Evolutionary conservation across 1,284 basidiomycete species (phyloP), one percentile per base, ranked within the genome.

Genomic region (Puccinia horiana): DNA sequence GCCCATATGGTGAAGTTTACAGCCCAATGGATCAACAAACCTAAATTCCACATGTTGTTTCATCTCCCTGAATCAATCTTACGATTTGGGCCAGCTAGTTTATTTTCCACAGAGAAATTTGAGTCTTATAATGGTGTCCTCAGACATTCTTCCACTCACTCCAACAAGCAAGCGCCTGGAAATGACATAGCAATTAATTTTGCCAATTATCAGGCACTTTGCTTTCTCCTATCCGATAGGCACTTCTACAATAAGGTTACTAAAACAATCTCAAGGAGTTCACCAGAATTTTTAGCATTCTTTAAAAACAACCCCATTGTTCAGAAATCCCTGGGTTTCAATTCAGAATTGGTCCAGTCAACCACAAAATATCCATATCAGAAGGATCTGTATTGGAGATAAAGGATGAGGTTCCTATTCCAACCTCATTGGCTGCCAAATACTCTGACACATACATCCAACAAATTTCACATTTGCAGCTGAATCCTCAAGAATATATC

Each of bases 71-170:
- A 63, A 4, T 63, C 75, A 40, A 76, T 76, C n/a, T 18, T 26
- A 4, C 75, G 23, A 14, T 61, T 63, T 49, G 75, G 56, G 20
- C 54, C 75, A 2, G 56, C 75, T 1, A 26, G 6, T 4, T n/a
- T 76, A 42, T 76, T 63, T 44, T 40, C 56, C 3, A 76, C 58
- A 44, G 35, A 77, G 52, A 77, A 77, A 35, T 77, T 77, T 65
- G 75, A 77, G 67, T 63, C 56, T 12, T 77, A 32, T 37, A 77
- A 77, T 23, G 58, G 75, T 4, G 42, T 49, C 1, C 29, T 44
- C 42, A 44, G 42, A 44, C 6, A 44, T 44, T 44, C 42, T 44
- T 44, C 42, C 6, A 44, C 42, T 44, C 42, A 44, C 16, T 44
- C 42, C 42, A 44, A 44, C 16, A 44, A 44, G 42, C 42, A 44